Evolutionary conservation across 306 rosid genomes (phyloP).

Genomic region (Styphnolobium japonicum): DNA sequence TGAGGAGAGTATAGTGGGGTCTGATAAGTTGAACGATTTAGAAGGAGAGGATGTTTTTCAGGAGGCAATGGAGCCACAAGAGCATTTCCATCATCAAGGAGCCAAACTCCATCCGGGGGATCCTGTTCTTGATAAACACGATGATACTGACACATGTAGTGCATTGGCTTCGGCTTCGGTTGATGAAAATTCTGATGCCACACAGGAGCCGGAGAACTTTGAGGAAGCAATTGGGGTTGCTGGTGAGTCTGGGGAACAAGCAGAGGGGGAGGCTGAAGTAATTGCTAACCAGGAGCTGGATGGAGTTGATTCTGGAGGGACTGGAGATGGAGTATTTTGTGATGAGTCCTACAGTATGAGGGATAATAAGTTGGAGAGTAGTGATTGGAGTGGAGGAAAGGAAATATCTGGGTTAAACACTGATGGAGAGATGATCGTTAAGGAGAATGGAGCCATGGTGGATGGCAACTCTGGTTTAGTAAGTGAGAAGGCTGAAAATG

Average conservation of each 20-base stretch:
- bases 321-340: conserved; percentile 23
- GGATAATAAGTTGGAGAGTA: conserved; percentile 22
- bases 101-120: background rate
- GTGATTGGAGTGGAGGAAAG: conserved; percentile 36
- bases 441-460: conserved; percentile 29
- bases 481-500: conserved; percentile 38
- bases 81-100: conserved; percentile 35
- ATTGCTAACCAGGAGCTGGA: conserved; percentile 19
- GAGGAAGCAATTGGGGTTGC: conserved; percentile 46
- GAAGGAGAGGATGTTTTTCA: conserved; percentile 52
- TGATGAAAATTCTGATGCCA: conserved; percentile 31
- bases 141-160: background rate
- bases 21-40: conserved; percentile 44
- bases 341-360: conserved; percentile 18
- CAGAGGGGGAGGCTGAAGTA: background rate
- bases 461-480: conserved; percentile 23
- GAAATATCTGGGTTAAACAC: conserved; percentile 32
- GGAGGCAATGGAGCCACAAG: conserved; percentile 48
- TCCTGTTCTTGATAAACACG: conserved; percentile 11
- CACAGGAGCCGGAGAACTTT: conserved; percentile 39
- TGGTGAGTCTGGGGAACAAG: background rate
- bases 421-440: conserved; percentile 21
- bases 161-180: conserved; percentile 17
- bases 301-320: conserved; percentile 43
- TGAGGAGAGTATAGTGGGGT: conserved; percentile 30